phyloP scores from a whole-genome alignment of 345 rosid species.

The Noccaea caerulescens region DNA sequence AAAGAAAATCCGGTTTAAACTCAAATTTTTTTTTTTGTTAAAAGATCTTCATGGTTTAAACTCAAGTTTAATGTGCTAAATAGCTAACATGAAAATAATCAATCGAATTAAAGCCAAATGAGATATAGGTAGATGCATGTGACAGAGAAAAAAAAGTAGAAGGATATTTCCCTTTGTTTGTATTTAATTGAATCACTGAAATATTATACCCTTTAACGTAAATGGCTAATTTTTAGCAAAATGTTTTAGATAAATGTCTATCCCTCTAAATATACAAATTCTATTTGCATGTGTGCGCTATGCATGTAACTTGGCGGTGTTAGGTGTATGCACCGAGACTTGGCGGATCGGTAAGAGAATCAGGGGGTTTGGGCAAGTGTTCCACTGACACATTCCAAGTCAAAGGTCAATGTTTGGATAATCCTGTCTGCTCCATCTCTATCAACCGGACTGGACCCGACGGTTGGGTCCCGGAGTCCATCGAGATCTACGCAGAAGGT shows the following conservation, averaged over 20 bases:
- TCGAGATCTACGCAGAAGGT: constrained; percentile 53
- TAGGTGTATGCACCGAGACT: constrained; percentile 67
- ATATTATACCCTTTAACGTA: neutral
- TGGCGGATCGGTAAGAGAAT: constrained; percentile 51
- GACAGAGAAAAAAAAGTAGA: neutral
- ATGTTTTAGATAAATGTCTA: neutral
- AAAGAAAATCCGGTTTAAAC: neutral
- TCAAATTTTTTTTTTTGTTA: neutral
- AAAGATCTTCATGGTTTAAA: too few relatives aligned
- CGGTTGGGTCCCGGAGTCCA: constrained; percentile 72
- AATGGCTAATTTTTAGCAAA: neutral
- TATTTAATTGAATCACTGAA: neutral
- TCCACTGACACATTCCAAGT: constrained; percentile 68
- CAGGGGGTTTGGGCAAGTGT: constrained; percentile 66
- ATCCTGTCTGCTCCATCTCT: constrained; percentile 63
- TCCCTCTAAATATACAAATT: neutral
- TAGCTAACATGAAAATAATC: neutral
- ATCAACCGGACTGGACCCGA: constrained; percentile 59
- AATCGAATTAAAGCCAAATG: neutral
- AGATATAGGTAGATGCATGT: neutral
- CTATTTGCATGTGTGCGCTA: neutral
- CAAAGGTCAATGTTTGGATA: constrained; percentile 59
- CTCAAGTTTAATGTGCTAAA: neutral
- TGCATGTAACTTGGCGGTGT: neutral
- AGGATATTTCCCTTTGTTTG: neutral